Evolutionary conservation across 805 yeast genomes (phyloP).

Genomic region (Starmera caribaea): DNA sequence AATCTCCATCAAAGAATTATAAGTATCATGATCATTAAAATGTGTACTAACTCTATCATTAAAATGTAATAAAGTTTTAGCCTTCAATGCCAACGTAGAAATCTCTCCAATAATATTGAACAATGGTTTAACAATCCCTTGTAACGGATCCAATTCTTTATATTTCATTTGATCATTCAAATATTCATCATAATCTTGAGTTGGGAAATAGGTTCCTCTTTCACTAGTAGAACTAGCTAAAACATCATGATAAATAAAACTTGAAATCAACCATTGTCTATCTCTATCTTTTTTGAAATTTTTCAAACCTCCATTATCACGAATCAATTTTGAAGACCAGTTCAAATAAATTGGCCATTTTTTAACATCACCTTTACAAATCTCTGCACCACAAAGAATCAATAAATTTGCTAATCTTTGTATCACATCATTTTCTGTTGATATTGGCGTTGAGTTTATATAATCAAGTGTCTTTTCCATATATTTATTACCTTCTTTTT

Average conservation of each 20-base stretch:
- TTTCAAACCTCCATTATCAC: slow-evolving; percentile 50
- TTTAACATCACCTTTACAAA: slow-evolving; percentile 72
- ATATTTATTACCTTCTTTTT: slow-evolving; percentile 37
- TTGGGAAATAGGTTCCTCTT: slow-evolving; percentile 56
- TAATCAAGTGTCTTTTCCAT: slow-evolving; percentile 37
- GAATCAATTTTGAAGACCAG: slow-evolving; percentile 56
- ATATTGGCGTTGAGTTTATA: slow-evolving; percentile 24
- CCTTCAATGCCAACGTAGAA: slow-evolving; percentile 45
- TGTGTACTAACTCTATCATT: slow-evolving; percentile 18
- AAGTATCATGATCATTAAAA: slow-evolving; percentile 19
- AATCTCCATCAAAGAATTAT: slow-evolving; percentile 25
- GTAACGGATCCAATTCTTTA: slow-evolving; percentile 46
- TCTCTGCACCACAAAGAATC: slow-evolving; percentile 70
- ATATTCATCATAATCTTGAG: slow-evolving; percentile 47
- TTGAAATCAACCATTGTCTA: slow-evolving; percentile 62
- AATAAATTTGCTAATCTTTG: slow-evolving; percentile 54
- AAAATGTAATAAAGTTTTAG: slow-evolving; percentile 28
- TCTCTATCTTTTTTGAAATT: slow-evolving; percentile 43
- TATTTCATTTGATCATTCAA: slow-evolving; percentile 31
- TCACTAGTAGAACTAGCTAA: slow-evolving; percentile 51
- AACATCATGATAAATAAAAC: slow-evolving; percentile 75
- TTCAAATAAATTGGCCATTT: slow-evolving; percentile 63
- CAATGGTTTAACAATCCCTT: slow-evolving; percentile 65
- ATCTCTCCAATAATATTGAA: slow-evolving; percentile 61
- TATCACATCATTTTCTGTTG: slow-evolving; percentile 14